Evolutionary conservation across 1,139 yeast genomes (phyloP), one percentile per base, ranked within the genome.

Genomic region (Nakaseomyces uthaithaninus): DNA sequence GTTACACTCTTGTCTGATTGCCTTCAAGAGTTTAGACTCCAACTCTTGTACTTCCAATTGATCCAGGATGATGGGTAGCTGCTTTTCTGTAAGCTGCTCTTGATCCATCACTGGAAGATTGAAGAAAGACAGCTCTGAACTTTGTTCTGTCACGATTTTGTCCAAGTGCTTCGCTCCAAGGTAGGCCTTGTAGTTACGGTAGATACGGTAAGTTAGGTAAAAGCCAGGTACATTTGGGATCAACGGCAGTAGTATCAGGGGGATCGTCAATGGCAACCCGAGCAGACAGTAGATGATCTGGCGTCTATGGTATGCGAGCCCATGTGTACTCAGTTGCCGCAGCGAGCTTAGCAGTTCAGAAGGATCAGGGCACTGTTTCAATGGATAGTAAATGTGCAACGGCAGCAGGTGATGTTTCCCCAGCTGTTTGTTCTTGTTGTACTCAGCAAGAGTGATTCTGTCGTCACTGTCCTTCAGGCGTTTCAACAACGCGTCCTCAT

Each of bases 201-300:
- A 91, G 15, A 83, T 70, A 48, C 98, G 70, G 60, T 82, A 91
- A 4, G 83, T 69, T 35, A 89, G 62, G 56, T 87, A 91, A 53
- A 91, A 81, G 0, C 96, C 96, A 0, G 98, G 98, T n/a, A 91
- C 74, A 52, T 91, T 91, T 15, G 98, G 98, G 1, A 89, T 60
- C n/a, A 89, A 69, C 0, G 98, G 98, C 0, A 91, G 56, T 36
- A 87, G 55, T 0, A 86, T 87, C 41, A 87, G 62, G 1, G 98
- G 98, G 6, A 86, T 55, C 0, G 94, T 77, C 35, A 89, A 49
- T 1, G 97, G 97, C 2, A 91, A 63, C 2, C 80, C 79, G 23
- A 80, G 50, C 0, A 75, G 71, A 51, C 85, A 77, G 31, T 67
- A 50, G 14, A 69, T 36, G 49, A 73, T 60, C 44, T 65, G 66